These are phyloP conservation scores for Pseudogymnoascus sp. DNA, from an alignment of 2,329 filamentous ascomycete genomes.

Conservation along the genomic window DNA sequence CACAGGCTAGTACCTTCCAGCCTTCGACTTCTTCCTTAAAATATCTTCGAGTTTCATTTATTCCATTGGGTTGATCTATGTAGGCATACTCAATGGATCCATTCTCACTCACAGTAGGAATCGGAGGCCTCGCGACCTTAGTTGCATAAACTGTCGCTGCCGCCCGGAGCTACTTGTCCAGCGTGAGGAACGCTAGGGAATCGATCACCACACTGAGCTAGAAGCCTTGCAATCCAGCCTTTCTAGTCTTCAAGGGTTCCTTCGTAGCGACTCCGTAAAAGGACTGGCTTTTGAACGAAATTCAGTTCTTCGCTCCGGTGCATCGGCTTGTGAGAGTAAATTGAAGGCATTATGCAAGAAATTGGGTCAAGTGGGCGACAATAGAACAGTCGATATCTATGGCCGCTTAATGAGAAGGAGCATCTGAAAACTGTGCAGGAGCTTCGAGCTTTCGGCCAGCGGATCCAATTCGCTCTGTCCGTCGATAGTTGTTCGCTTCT, in stretches of 20 bases:
- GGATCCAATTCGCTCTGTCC: slow-evolving; percentile 20
- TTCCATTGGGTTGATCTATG: neutral
- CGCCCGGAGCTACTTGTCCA: neutral
- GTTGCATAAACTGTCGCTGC: neutral
- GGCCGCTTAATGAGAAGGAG: slow-evolving; percentile 19
- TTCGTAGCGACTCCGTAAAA: neutral
- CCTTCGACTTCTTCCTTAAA: neutral
- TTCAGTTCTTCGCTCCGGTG: slow-evolving; percentile 9
- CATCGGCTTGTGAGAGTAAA: slow-evolving; percentile 11
- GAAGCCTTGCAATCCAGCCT: neutral
- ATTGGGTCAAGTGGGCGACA: neutral
- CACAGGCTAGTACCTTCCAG: neutral
- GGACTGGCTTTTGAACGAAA: neutral
- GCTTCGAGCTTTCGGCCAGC: slow-evolving; percentile 15
- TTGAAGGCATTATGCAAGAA: slow-evolving; percentile 11
- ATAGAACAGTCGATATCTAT: slow-evolving; percentile 11
- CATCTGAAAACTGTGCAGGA: slow-evolving; percentile 18
- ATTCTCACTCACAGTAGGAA: neutral
- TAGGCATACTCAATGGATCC: neutral
- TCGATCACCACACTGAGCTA: neutral
- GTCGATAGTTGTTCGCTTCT: slow-evolving; percentile 16
- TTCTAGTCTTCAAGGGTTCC: neutral
- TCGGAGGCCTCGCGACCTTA: neutral
- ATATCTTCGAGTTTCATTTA: neutral
- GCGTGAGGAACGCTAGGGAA: neutral